Percentiles rank a stretch among this genome's conserved stretches.
phyloP scores from a whole-genome alignment of 805 yeast species.

The Sugiyamaella marilandica region DNA sequence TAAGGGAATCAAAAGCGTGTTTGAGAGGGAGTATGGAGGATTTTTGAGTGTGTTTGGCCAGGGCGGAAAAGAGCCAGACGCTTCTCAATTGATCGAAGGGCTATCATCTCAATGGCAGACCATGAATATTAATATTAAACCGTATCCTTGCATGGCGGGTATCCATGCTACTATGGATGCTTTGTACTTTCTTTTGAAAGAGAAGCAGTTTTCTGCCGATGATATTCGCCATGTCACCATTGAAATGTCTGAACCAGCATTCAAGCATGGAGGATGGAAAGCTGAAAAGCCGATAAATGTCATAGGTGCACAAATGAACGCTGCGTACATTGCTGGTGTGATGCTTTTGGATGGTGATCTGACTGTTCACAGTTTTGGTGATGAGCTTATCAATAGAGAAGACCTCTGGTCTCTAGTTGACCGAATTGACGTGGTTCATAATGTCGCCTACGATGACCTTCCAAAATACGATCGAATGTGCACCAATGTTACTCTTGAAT shows the following conservation, averaged over 20 bases:
- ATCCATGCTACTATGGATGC: conserved; percentile 15
- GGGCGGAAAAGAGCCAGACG: conserved; percentile 4
- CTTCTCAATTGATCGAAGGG: conserved; percentile 1
- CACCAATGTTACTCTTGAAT: conserved; percentile 3
- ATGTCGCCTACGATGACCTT: conserved; percentile 1
- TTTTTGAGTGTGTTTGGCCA: conserved; percentile 5
- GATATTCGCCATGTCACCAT: conserved; percentile 4
- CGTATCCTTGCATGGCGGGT: conserved; percentile 17
- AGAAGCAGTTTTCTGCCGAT: neutral
- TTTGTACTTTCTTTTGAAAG: neutral
- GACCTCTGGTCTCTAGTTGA: conserved; percentile 13
- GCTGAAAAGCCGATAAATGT: conserved; percentile 9
- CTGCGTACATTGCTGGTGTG: conserved; percentile 14
- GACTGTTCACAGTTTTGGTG: conserved; percentile 6
- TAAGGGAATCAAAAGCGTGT: conserved; percentile 12
- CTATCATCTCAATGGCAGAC: conserved; percentile 9
- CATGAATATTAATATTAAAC: conserved; percentile 9
- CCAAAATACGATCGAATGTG: conserved; percentile 1
- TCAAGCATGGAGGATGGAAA: conserved; percentile 13
- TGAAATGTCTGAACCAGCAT: conserved; percentile 13
- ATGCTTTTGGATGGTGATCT: conserved; percentile 14
- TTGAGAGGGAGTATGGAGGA: conserved; percentile 13
- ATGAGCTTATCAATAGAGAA: conserved; percentile 4
- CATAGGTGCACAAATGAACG: conserved; percentile 17
- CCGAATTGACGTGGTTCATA: conserved; percentile 11